Conservation (phyloP, 805 yeast species). For the Clavispora asparagi region DNA sequence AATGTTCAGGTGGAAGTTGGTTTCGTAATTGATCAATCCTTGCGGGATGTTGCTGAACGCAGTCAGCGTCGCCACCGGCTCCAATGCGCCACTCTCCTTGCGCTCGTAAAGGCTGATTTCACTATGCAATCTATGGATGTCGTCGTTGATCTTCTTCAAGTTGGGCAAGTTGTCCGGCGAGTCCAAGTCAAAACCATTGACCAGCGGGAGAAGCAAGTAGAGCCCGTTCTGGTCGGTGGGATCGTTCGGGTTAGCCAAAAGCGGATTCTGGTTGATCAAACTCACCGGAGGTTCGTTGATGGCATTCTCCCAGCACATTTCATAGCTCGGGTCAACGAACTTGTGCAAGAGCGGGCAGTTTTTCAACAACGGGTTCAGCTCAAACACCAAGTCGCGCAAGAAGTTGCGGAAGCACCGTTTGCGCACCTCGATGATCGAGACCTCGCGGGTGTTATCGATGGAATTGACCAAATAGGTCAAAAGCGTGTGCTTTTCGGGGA, state of each 20-base stretch:
- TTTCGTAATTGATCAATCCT: constrained; percentile 29
- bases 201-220: constrained; percentile 43
- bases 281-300: constrained; percentile 43
- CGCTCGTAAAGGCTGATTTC: constrained; percentile 28
- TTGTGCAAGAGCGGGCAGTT: constrained; percentile 37
- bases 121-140: constrained; percentile 26
- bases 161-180: constrained; percentile 26
- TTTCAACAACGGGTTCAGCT: constrained; percentile 24
- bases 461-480: constrained; percentile 37
- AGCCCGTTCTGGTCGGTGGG: constrained; percentile 53
- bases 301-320: constrained; percentile 47
- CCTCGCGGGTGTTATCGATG: constrained; percentile 32
- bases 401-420: constrained; percentile 42
- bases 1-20: constrained; percentile 27
- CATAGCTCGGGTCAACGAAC: constrained; percentile 48
- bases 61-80: constrained; percentile 7
- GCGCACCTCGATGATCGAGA: constrained; percentile 42
- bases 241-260: constrained; percentile 45
- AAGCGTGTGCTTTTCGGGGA: constrained; percentile 44
- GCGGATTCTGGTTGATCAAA: constrained; percentile 41
- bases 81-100: constrained; percentile 14
- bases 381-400: constrained; percentile 33
- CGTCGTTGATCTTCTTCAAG: constrained; percentile 31
- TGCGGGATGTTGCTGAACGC: constrained; percentile 26
- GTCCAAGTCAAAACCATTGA: constrained; percentile 33